Base-by-base conservation (phyloP, 2,329 filamentous ascomycete species). In the Botrytis pseudocinerea region DNA sequence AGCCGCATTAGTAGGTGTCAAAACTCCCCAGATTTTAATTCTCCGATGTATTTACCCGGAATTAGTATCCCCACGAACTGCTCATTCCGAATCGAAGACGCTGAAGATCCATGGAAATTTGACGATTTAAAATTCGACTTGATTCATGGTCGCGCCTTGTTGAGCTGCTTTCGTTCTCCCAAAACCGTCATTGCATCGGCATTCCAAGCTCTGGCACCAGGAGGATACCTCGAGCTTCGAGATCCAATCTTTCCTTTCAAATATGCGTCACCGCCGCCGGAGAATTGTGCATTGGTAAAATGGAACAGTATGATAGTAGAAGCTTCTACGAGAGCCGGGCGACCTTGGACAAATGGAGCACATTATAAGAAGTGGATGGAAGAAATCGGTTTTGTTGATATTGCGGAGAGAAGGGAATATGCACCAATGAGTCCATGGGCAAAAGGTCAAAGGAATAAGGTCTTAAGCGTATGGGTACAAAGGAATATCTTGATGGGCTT, bases 41-140 rank as follows among this genome's bases (percentile, higher is more conserved):
- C 62, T 69, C 25, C 48, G 3, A 32, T 40, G 22, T 62, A 35
- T 32, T 61, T 35, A 32, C 42, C 64, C 35, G 60, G 7, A 18
- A 10, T 2, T 35, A 32, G 77, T 73, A 73, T 79, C 18, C 78
- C 78, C 28, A 75, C 75, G 8, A 79, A 79, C 61, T 73, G 79
- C 40, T 74, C 76, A 48, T 79, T 79, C 44, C 80, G 81, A 73
- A 74, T 81, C n/a, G 81, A 82, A 62, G 78, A 81, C 60, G 78
- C 79, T 12, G 77, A 79, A 65, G 78, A 81, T 46, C 79, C 77
- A 73, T 78, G 79, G 74, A 77, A 77, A 59, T 73, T 78, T 16
- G 68, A 69, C 12, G 69, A 76, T 25, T 38, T 65, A 2, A 46
- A 57, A 42, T 72, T 72, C 22, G 70, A 72, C 32, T 60, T 68